Base-by-base conservation (phyloP, 305 asterid species). In the Lippia alba region DNA sequence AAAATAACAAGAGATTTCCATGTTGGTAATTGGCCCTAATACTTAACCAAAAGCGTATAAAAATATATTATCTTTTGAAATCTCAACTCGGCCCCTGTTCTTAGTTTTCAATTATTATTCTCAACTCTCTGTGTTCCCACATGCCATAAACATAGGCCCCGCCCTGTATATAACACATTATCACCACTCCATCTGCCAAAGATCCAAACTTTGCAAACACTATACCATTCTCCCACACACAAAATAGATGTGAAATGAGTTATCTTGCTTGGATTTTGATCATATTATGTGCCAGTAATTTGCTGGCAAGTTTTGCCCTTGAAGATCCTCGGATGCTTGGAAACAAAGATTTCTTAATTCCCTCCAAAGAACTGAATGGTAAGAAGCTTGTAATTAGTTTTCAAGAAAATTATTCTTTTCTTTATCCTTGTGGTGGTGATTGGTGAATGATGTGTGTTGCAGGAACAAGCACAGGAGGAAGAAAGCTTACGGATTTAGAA, bases 241-340 rank as follows among this genome's bases (percentile, higher is more conserved):
- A 5, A 68, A 50, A 56, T 12, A 46, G 1, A 40, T 45, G 76
- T 24, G 58, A 69, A 53, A 74, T 61, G 80, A 8, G 39, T 17
- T 64, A 40, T 41, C 34, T 65, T 15, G 65, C 53, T 41, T 76
- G 77, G 73, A 17, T 87, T 33, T 11, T 67, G 63, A 50, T 74
- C 75, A 46, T 83, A 19, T 15, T 77, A 1, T 76, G 24, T 54
- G 45, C 74, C 54, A 50, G 62, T 14, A 51, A 19, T 24, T 57
- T 80, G 33, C 70, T 77, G 36, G 3, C 78, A 59, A 49, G 61
- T 46, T 61, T 20, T 33, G 83, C 78, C 78, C 69, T 70, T 60
- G 75, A 66, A 67, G 64, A 70, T 68, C 34, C 67, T 70, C 75
- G 15, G 48, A 49, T 5, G 18, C 24, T 48, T 10, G 68, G 50